phyloP scores from a whole-genome alignment of 768 basidiomycete genomes.

The Suillus plorans region DNA sequence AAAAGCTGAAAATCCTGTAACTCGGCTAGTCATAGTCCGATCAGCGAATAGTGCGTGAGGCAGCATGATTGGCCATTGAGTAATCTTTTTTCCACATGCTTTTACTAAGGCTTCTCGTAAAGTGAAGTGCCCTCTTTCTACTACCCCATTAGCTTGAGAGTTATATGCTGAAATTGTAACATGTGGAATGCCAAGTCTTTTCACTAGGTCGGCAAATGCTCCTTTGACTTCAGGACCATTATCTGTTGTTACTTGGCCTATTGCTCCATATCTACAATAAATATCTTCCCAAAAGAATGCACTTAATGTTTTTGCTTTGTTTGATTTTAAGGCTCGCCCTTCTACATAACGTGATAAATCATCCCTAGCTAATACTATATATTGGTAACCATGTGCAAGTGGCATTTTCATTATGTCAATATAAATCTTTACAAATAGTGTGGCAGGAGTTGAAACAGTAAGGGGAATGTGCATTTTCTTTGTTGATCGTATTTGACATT shows the following conservation, averaged over 20 bases:
- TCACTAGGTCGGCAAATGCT: constrained; percentile 1
- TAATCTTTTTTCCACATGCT: too few species aligned
- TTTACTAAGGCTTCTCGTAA: too few species aligned
- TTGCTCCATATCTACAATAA: constrained; percentile 30
- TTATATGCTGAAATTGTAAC: too few species aligned
- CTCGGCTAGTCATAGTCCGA: too few species aligned
- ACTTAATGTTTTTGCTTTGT: constrained; percentile 13
- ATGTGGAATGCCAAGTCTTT: too few species aligned
- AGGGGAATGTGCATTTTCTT: constrained; percentile 21
- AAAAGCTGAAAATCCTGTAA: too few species aligned
- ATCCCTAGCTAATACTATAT: constrained; percentile 29
- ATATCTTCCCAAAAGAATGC: constrained; percentile 34
- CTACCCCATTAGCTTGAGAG: too few species aligned
- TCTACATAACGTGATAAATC: constrained; percentile 30
- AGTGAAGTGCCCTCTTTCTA: too few species aligned
- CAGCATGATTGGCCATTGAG: too few species aligned
- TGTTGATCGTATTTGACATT: constrained; percentile 29
- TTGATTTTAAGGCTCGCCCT: constrained; percentile 23
- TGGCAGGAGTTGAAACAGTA: constrained; percentile 17
- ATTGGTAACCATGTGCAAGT: constrained; percentile 17
- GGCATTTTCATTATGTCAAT: constrained; percentile 33
- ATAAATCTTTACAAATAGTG: constrained; percentile 25
- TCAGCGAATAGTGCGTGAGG: too few species aligned
- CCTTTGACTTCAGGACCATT: constrained; percentile 21
- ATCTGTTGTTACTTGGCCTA: constrained; percentile 12